Conservation (phyloP, 805 yeast species). For the Teunomyces panamensis region DNA sequence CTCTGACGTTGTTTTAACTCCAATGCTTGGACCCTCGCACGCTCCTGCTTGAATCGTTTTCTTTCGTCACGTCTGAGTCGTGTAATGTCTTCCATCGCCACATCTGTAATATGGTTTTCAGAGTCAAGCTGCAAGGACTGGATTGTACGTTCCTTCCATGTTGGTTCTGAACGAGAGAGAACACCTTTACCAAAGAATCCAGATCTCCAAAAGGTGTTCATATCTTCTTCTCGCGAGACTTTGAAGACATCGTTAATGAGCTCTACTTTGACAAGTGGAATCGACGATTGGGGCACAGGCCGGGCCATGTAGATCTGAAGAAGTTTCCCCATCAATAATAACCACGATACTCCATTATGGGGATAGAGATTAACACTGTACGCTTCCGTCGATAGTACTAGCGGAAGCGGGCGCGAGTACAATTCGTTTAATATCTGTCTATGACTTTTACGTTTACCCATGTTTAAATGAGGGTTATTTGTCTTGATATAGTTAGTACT, state of each 20-base stretch:
- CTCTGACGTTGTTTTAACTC: slow-evolving; percentile 47
- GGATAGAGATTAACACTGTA: slow-evolving; percentile 44
- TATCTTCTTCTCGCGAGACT: slow-evolving; percentile 43
- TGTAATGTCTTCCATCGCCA: slow-evolving; percentile 75
- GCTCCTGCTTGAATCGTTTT: slow-evolving; percentile 62
- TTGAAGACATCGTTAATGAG: slow-evolving; percentile 31
- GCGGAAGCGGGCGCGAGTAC: slow-evolving; percentile 56
- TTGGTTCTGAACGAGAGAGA: slow-evolving; percentile 86
- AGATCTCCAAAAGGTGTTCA: slow-evolving; percentile 65
- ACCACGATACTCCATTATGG: slow-evolving; percentile 70
- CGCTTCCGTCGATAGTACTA: slow-evolving; percentile 35
- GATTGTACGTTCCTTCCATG: slow-evolving; percentile 72
- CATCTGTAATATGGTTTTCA: slow-evolving; percentile 9
- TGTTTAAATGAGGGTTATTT: slow-evolving; percentile 7
- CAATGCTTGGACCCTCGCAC: slow-evolving; percentile 49
- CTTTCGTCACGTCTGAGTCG: slow-evolving; percentile 69
- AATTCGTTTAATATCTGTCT: slow-evolving; percentile 27
- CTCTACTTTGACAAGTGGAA: slow-evolving; percentile 19
- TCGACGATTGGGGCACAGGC: slow-evolving; percentile 24
- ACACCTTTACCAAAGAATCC: slow-evolving; percentile 96
- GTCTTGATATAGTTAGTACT: slow-evolving; percentile 13
- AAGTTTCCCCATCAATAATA: slow-evolving; percentile 40
- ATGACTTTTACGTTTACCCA: slow-evolving; percentile 32
- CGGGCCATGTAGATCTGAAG: slow-evolving; percentile 6
- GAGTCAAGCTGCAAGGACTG: slow-evolving; percentile 48